A percentile compares a stretch with the other conserved stretches of the same genome.
These are phyloP conservation scores for Blastomyces silverae DNA, from an alignment of 2,329 filamentous ascomycete genomes.

Conservation along the genomic window DNA sequence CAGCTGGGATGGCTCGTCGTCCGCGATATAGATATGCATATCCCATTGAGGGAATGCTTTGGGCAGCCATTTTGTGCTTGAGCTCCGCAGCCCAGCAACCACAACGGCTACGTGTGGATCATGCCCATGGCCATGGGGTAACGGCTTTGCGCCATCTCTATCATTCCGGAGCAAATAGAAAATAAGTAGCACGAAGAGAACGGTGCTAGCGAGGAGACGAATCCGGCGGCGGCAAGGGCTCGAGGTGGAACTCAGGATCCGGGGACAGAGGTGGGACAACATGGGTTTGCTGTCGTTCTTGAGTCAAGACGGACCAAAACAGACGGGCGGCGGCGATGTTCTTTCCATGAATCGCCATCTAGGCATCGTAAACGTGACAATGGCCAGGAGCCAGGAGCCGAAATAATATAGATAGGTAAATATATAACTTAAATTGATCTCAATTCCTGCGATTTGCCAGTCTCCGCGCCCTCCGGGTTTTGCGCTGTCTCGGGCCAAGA, in stretches of 20 bases:
- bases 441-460: too few relatives aligned
- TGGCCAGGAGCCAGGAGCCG: too few relatives aligned
- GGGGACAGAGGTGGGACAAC: background rate
- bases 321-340: background rate
- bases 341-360: background rate
- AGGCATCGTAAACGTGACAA: background rate
- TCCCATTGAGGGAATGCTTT: constrained; percentile 11
- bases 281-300: background rate
- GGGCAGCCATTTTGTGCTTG: constrained; percentile 10
- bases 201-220: background rate
- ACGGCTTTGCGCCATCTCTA: background rate
- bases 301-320: background rate
- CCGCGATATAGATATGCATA: constrained; percentile 36
- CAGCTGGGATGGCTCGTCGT: constrained; percentile 28
- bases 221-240: background rate
- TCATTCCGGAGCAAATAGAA: constrained; percentile 2
- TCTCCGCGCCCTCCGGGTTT: too few relatives aligned
- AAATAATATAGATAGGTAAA: too few relatives aligned
- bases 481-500: background rate
- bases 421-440: too few relatives aligned
- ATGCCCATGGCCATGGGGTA: background rate
- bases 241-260: background rate
- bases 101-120: constrained; percentile 8
- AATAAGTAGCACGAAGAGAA: constrained; percentile 1
- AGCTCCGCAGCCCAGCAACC: constrained; percentile 9